Percentiles rank a stretch among this genome's conserved stretches.
These are phyloP conservation scores for Magnolia changhungtana DNA, from an alignment of 164 flowering plant genomes.

Conservation along the genomic window DNA sequence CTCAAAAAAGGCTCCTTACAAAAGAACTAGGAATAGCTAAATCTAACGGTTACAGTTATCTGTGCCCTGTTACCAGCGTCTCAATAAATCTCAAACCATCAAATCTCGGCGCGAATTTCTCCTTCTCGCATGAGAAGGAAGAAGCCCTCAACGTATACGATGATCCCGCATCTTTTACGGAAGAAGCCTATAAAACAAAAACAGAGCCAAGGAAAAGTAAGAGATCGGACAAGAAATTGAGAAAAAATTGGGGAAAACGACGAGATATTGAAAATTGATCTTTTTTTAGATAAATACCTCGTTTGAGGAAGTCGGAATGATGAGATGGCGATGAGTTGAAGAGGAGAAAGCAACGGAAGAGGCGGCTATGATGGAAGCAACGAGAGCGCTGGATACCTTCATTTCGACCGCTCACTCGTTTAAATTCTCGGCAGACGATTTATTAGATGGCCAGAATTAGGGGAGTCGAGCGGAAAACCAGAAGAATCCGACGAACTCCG, in stretches of 20 bases:
- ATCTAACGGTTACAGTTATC: slow-evolving; percentile 17
- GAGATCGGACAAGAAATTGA: not conserved
- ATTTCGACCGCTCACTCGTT: not conserved
- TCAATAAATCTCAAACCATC: slow-evolving; percentile 60
- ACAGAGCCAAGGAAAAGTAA: not conserved
- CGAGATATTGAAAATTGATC: not conserved
- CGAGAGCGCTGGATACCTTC: slow-evolving; percentile 10
- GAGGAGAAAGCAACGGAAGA: slow-evolving; percentile 2
- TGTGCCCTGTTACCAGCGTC: slow-evolving; percentile 51
- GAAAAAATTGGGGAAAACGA: not conserved
- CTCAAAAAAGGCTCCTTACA: too few relatives aligned
- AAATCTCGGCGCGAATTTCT: slow-evolving; percentile 41
- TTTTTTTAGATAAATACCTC: not conserved
- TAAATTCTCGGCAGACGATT: not conserved
- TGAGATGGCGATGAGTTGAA: not conserved
- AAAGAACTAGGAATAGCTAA: too few relatives aligned
- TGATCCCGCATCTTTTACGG: not conserved
- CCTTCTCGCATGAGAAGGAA: slow-evolving; percentile 12
- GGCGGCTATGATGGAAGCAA: not conserved
- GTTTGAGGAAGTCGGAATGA: not conserved
- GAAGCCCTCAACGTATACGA: not conserved
- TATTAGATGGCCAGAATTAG: not conserved
- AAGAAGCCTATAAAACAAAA: not conserved
- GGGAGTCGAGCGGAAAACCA: not conserved
- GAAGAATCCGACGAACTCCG: slow-evolving; percentile 4